phyloP scores from a whole-genome alignment of 164 flowering plant species.

The Piper betle region DNA sequence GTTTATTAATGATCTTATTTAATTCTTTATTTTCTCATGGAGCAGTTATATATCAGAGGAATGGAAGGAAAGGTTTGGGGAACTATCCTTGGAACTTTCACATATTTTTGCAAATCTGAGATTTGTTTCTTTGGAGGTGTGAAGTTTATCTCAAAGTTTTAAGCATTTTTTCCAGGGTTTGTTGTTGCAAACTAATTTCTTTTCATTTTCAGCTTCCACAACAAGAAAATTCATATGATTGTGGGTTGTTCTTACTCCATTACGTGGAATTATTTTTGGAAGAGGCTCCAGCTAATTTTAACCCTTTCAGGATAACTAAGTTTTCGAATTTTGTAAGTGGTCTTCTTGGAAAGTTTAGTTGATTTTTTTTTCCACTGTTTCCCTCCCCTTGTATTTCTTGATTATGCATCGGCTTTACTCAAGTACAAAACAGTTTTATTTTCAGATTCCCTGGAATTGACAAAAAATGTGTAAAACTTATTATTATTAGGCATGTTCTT shows the following conservation, averaged over 20 bases:
- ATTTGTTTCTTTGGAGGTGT: slow-evolving; percentile 81
- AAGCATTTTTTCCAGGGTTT: background rate
- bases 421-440: no score
- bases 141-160: background rate
- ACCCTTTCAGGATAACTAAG: slow-evolving; percentile 50
- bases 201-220: slow-evolving; percentile 63
- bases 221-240: slow-evolving; percentile 87
- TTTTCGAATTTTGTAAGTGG: slow-evolving; percentile 61
- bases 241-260: slow-evolving; percentile 95
- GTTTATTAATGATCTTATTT: no score
- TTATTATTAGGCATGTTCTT: background rate
- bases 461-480: background rate
- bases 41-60: slow-evolving; percentile 86
- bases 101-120: slow-evolving; percentile 52
- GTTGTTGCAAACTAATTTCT: background rate
- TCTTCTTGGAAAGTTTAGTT: slow-evolving; percentile 1
- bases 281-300: slow-evolving; percentile 58
- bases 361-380: background rate
- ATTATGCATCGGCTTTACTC: background rate
- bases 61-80: slow-evolving; percentile 82
- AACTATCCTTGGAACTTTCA: slow-evolving; percentile 40
- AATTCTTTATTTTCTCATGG: background rate
- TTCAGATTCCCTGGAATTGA: background rate
- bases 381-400: background rate
- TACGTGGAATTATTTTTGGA: slow-evolving; percentile 74